Conservation (phyloP, 2,329 filamentous ascomycete genomes). For the Pseudogymnoascus sp. region DNA sequence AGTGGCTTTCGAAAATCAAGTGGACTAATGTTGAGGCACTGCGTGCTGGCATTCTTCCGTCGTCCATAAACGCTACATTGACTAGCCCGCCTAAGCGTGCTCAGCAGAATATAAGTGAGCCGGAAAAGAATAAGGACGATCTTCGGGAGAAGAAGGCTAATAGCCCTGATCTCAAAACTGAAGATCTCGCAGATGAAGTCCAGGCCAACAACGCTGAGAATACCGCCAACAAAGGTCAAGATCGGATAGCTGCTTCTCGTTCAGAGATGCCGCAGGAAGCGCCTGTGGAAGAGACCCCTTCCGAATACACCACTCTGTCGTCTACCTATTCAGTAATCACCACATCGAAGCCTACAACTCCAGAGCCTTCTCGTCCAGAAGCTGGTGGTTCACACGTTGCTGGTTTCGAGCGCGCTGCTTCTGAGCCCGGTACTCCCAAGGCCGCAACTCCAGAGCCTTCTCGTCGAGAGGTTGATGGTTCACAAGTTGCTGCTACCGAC, state of each 20-base stretch:
- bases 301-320: background rate
- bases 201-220: background rate
- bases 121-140: background rate
- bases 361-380: background rate
- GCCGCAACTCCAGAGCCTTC: background rate
- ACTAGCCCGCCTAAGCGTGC: background rate
- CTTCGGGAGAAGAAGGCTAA: background rate
- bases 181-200: background rate
- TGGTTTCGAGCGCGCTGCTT: background rate
- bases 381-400: background rate
- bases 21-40: background rate
- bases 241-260: background rate
- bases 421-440: background rate
- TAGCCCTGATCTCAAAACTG: background rate
- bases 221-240: background rate
- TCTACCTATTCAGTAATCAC: background rate
- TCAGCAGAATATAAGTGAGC: background rate
- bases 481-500: background rate
- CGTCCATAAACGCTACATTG: background rate
- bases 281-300: background rate
- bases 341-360: background rate
- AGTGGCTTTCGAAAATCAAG: background rate
- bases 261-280: background rate
- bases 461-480: background rate
- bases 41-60: background rate